Evolutionary conservation across 768 basidiomycete genomes (phyloP), one percentile per base, ranked within the genome.

Genomic region (Stropharia rugosoannulata): DNA sequence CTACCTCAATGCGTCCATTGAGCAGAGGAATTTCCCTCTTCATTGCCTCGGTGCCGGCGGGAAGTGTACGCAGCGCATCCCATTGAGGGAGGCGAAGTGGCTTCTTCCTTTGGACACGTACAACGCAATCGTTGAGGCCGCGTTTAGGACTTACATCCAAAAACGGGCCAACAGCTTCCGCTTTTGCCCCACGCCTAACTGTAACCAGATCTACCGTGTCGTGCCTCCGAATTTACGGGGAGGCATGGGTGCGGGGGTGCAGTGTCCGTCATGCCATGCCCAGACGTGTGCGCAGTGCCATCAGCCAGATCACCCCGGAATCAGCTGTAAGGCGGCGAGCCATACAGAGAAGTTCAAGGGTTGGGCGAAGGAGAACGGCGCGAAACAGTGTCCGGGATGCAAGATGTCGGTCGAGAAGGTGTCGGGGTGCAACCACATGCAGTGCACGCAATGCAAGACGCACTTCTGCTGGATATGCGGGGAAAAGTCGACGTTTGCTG

Each of bases 391-490:
- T 66, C 90, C 90, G 1, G 79, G 79, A 0, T 93, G 90, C 72
- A 80, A 80, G 51, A 78, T 80, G 6, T 76, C 80, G 5, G 91
- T 93, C 59, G 88, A 93, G 69, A 83, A 86, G 39, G 73, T 72
- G 27, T 86, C 84, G 58, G 90, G 90, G 0, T 93, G 90, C 69
- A 88, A 93, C 70, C 90, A 93, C 67, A 84, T 93, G 78, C 85
- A 81, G n/a, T 93, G 90, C 68, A 76, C 75, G 0, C 77, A 79
- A 32, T 93, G 90, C 66, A 79, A 82, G 61, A 84, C 87, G 0
- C 90, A 93, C 65, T 86, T 85, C 1, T 93, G 90, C 56, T 93
- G 90, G 91, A 82, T 83, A 19, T 93, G 90, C 66, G 62, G 89
- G 66, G 69, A 78, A 68, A 89, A 86, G 40, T 93, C 81, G 0